These are phyloP conservation scores for Pezicula radicicola DNA, from an alignment of 2,329 filamentous ascomycete species.

Conservation along the genomic window DNA sequence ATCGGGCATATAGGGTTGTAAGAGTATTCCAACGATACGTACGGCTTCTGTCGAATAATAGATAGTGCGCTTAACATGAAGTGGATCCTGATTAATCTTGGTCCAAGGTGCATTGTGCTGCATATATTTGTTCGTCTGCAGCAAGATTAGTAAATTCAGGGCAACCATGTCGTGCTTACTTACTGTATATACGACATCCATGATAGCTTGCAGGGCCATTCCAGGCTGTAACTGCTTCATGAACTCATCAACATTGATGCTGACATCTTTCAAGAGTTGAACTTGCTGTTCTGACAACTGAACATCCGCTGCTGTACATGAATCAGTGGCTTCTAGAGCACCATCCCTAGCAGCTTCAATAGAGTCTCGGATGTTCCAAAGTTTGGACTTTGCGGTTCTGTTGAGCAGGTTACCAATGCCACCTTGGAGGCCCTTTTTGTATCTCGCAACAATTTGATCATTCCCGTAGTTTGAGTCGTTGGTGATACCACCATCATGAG, in stretches of 20 bases:
- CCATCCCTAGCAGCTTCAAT: constrained; percentile 23
- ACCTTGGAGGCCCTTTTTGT: constrained; percentile 74
- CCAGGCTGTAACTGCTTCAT: constrained; percentile 66
- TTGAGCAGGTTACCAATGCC: constrained; percentile 79
- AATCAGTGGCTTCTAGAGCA: background rate
- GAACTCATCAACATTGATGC: constrained; percentile 39
- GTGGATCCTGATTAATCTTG: constrained; percentile 33
- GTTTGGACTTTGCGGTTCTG: constrained; percentile 65
- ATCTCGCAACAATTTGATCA: constrained; percentile 66
- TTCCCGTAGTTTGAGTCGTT: constrained; percentile 88
- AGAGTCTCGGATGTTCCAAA: constrained; percentile 64
- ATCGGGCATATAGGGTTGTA: constrained; percentile 87
- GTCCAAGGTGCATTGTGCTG: constrained; percentile 67
- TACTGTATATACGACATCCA: constrained; percentile 60
- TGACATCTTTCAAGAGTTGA: constrained; percentile 36
- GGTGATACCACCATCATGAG: constrained; percentile 72
- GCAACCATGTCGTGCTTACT: constrained; percentile 11
- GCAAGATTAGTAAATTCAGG: constrained; percentile 8
- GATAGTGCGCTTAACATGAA: constrained; percentile 52
- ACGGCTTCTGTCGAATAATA: constrained; percentile 73
- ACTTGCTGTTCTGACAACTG: constrained; percentile 31
- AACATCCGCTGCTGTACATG: background rate
- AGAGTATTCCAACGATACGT: constrained; percentile 75
- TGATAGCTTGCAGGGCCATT: constrained; percentile 62
- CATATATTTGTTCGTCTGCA: constrained; percentile 65